Evolutionary conservation across 352 stramenopile genomes (phyloP).

Genomic region (Pythium vanterpoolii): DNA sequence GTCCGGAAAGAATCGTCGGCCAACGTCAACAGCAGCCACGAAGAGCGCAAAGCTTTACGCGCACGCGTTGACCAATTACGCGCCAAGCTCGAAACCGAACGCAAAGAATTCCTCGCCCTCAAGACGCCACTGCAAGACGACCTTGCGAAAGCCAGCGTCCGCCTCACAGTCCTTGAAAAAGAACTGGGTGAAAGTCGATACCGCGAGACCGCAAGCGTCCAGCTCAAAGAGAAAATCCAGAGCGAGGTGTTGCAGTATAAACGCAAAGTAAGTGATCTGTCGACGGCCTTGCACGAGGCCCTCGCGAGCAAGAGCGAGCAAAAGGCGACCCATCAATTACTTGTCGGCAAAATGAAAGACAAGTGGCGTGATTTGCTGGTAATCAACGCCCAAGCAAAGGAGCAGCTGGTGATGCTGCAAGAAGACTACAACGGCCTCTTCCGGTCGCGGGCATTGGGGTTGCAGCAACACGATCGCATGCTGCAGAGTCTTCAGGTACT

Average conservation of each 20-base stretch:
- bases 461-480: conserved; percentile 49
- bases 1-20: conserved; percentile 49
- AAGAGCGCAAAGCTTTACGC: conserved; percentile 71
- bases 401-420: conserved; percentile 63
- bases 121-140: conserved; percentile 51
- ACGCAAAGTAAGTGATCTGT: conserved; percentile 53
- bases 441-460: conserved; percentile 32
- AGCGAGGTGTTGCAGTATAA: conserved; percentile 47
- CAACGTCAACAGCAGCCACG: conserved; percentile 54
- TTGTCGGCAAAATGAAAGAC: conserved; percentile 56
- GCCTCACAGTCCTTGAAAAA: conserved; percentile 59
- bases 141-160: conserved; percentile 44
- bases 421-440: conserved; percentile 73
- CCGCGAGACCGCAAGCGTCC: conserved; percentile 56
- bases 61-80: conserved; percentile 61
- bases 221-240: conserved; percentile 69
- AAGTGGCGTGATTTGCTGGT: conserved; percentile 58
- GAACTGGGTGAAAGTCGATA: conserved; percentile 61
- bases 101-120: conserved; percentile 64
- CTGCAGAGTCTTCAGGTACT: conserved; percentile 41
- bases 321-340: conserved; percentile 43
- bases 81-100: conserved; percentile 59
- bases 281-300: conserved; percentile 46
- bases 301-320: conserved; percentile 41
- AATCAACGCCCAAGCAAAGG: conserved; percentile 39